Conservation (phyloP, 371 early-diverging fungal species). For the Mortierella sp. region DNA sequence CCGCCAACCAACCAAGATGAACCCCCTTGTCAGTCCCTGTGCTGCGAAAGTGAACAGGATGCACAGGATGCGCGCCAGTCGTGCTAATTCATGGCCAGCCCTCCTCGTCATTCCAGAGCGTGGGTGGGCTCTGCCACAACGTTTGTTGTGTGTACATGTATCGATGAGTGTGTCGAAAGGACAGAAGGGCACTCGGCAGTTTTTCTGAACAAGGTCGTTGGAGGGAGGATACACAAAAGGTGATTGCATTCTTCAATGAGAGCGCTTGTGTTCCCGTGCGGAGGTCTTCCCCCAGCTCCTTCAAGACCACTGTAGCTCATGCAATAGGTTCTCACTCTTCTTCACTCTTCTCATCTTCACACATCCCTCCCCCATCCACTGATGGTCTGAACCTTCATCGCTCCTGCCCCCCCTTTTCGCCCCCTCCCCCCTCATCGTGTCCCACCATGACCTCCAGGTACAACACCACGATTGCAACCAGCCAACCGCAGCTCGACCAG, state of each 20-base stretch:
- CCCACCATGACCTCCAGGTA: conserved; percentile 17
- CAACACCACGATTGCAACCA: background rate
- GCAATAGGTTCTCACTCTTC: background rate
- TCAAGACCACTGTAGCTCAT: too few species aligned
- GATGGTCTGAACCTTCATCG: background rate
- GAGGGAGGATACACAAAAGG: too few species aligned
- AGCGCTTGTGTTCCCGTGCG: too few species aligned
- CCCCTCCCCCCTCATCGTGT: background rate
- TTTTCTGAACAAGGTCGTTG: too few species aligned
- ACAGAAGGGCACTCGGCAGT: too few species aligned
- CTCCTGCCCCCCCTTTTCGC: background rate
- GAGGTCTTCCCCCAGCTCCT: too few species aligned
- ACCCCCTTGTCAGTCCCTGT: background rate
- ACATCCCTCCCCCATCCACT: background rate
- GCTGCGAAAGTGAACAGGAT: too few species aligned
- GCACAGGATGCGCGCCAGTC: too few species aligned
- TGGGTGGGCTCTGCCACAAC: background rate
- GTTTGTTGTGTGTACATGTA: background rate
- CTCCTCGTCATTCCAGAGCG: background rate
- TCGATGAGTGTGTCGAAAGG: too few species aligned
- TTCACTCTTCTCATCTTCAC: background rate
- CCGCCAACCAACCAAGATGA: background rate
- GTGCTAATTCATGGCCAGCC: too few species aligned
- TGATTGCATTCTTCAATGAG: too few species aligned
- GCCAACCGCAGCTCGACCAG: conserved; percentile 6